Percentiles rank a stretch among this genome's conserved stretches.
Evolutionary conservation across 2,329 filamentous ascomycete species (phyloP).

Genomic region (Hirsutella minnesotensis): DNA sequence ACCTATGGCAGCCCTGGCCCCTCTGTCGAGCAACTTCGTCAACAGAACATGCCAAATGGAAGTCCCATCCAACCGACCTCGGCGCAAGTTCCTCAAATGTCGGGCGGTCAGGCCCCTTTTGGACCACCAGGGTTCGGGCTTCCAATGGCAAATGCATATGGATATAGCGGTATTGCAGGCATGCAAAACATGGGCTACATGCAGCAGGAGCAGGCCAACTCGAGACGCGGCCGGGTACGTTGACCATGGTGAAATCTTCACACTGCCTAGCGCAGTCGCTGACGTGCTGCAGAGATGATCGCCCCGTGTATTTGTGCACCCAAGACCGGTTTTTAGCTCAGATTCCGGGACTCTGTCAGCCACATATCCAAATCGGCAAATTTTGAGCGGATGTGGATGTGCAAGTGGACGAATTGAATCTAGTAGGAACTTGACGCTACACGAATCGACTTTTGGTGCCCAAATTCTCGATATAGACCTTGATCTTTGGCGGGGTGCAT

Average conservation of each 20-base stretch:
- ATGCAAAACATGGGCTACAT: conserved; percentile 35
- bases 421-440: too few relatives aligned
- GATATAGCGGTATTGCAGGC: conserved; percentile 37
- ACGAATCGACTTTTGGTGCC: too few relatives aligned
- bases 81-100: conserved; percentile 28
- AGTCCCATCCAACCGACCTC: conserved; percentile 36
- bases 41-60: conserved; percentile 36
- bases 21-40: conserved; percentile 44
- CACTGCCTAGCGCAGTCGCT: conserved; percentile 10
- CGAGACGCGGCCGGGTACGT: conserved; percentile 47
- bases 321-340: too few relatives aligned
- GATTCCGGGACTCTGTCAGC: too few relatives aligned
- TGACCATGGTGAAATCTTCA: conserved; percentile 6
- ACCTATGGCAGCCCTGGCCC: conserved; percentile 37
- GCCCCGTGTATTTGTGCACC: too few relatives aligned
- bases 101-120: conserved; percentile 30
- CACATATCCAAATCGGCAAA: too few relatives aligned
- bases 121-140: conserved; percentile 39
- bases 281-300: conserved; percentile 17
- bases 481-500: too few relatives aligned
- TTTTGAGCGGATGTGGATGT: too few relatives aligned
- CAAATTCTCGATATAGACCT: too few relatives aligned
- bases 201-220: conserved; percentile 40
- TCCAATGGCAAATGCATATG: conserved; percentile 28
- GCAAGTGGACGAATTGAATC: too few relatives aligned